Evolutionary conservation across 768 basidiomycete genomes (phyloP).

Genomic region (Lactarius deliciosus): DNA sequence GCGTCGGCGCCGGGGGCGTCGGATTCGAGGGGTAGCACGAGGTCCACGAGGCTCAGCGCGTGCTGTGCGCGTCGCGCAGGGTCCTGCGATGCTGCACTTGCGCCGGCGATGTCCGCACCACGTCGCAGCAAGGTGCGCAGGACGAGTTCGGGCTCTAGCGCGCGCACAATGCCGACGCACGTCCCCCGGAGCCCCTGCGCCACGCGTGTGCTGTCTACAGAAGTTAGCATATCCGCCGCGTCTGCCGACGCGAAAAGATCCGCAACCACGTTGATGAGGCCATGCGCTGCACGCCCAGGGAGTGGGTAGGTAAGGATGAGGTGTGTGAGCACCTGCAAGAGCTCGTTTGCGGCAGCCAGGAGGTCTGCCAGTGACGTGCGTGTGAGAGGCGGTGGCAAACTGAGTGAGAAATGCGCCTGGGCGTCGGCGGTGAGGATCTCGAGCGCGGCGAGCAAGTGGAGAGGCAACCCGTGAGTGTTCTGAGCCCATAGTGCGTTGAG

Average conservation of each 20-base stretch:
- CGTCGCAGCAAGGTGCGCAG: slow-evolving; percentile 58
- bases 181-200: slow-evolving; percentile 47
- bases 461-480: slow-evolving; percentile 53
- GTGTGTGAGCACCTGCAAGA: slow-evolving; percentile 50
- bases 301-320: slow-evolving; percentile 50
- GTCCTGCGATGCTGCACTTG: slow-evolving; percentile 40
- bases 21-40: slow-evolving; percentile 47
- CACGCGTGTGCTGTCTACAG: slow-evolving; percentile 42
- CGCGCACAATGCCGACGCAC: slow-evolving; percentile 52
- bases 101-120: slow-evolving; percentile 37
- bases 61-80: slow-evolving; percentile 58
- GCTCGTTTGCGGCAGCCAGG: slow-evolving; percentile 53
- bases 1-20: slow-evolving; percentile 36
- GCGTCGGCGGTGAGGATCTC: slow-evolving; percentile 53
- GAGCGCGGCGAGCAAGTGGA: slow-evolving; percentile 55
- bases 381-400: slow-evolving; percentile 28
- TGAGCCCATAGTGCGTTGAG: slow-evolving; percentile 63
- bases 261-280: slow-evolving; percentile 44
- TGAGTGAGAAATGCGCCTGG: slow-evolving; percentile 49
- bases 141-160: slow-evolving; percentile 51
- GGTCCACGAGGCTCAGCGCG: slow-evolving; percentile 55
- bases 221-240: slow-evolving; percentile 43
- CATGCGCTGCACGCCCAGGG: slow-evolving; percentile 49
- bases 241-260: slow-evolving; percentile 59
- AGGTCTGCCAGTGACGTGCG: slow-evolving; percentile 50